Evolutionary conservation across 1,139 yeast species (phyloP), one percentile per base, ranked within the genome.

Genomic region (Meyerozyma carpophila): DNA sequence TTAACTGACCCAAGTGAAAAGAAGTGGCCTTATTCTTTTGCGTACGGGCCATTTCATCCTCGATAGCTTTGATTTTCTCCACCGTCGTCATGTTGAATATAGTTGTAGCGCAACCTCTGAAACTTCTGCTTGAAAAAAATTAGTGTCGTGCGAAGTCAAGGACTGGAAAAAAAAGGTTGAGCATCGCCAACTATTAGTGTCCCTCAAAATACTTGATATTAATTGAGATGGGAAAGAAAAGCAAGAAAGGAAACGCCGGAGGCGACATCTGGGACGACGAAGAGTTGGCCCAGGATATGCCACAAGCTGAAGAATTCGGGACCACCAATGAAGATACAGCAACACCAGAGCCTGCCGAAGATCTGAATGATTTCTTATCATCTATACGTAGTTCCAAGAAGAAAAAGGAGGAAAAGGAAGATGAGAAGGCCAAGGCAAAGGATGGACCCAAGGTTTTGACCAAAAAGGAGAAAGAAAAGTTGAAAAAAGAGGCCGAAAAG

Each of bases 401-500:
- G 64, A 87, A 86, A 73, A 84, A 84, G 68, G 82, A 79, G 44
- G 70, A 66, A 31, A 78, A 74, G 59, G 79, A 75, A 53, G 81
- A 69, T 41, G 79, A 73, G 49, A 77, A 77, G 51, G 57, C 66
- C 48, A 73, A 73, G 65, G 57, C 58, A 65, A 73, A 65, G 59
- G 77, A 74, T 41, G 90, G 81, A 36, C 87, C 94, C 41, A 78
- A 81, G 52, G 70, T 91, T 57, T 88, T 93, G 67, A 82, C 95
- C 47, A 94, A 93, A 77, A 94, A 94, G 71, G 98, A 93, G 63
- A 94, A 93, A 75, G 99, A 93, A 68, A 86, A 81, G 67, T 95
- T 93, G 64, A 93, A 91, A 85, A 94, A 93, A 68, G 99, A 93
- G 70, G 87, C 87, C 52, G 98, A 93, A 66, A 94, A 93, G 75